Evolutionary conservation across 75 land plant genomes (phyloP), one percentile per base, ranked within the genome.

Genomic region (Pinus taeda): DNA sequence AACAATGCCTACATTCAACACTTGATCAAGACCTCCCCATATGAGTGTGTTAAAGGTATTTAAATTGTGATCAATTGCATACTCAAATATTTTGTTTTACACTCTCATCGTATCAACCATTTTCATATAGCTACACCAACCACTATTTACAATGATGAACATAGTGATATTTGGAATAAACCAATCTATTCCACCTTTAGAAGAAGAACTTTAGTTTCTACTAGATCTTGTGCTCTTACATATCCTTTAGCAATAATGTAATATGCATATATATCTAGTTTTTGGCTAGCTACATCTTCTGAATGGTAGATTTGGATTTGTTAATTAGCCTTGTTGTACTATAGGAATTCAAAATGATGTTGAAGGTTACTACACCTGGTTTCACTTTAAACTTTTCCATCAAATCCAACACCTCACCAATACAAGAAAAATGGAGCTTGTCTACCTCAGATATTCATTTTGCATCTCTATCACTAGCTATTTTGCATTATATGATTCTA

Each of bases 261-360:
- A 79, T 83, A 95, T 14, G 86, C 90, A 77, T 86, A 87, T 9
- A 76, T 74, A 77, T 95, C 98, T 53, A 93, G 93, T 67, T 88
- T 12, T 91, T 90, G 58, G 82, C 93, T 37, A 87, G 76, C 71
- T 81, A 71, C 98, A 95, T 95, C 65, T 80, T 78, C 64, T 88
- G 71, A 29, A 91, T 82, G 12, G 88, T 77, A 30, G 85, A 88
- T 79, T 83, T 83, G 76, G 96, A 88, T 59, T 84, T 90, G 57
- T 85, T 88, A 82, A 89, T 82, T 61, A 79, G 81, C 57, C 98
- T 95, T 22, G 85, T 81, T 39, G 90, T 76, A 77, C 98, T 83
- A 93, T 93, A 95, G 13, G 91, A 90, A 82, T 95, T 86, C 96
- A 95, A 93, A 49, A 89, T 84, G 5, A 86, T 88, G 84, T 94